Evolutionary conservation across 768 basidiomycete genomes (phyloP).

Genomic region (Phlebiopsis gigantea): DNA sequence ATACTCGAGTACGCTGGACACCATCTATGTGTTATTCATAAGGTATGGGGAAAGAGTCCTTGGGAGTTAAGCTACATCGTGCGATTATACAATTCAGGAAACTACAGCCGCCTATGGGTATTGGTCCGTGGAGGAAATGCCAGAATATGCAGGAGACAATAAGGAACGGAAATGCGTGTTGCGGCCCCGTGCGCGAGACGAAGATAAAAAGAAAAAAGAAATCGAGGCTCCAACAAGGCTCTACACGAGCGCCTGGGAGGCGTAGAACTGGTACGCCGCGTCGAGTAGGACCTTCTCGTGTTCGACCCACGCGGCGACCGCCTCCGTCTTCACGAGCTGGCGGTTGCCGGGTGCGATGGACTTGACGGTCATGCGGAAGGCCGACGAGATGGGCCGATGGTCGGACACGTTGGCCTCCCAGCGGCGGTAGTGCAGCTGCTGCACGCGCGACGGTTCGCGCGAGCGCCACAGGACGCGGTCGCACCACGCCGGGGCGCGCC

Average conservation of each 20-base stretch:
- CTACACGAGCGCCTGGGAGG: slow-evolving; percentile 15
- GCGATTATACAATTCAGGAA: neutral
- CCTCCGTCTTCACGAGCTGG: slow-evolving; percentile 47
- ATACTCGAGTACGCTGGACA: no score
- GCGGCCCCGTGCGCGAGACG: neutral
- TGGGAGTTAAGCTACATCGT: slow-evolving; percentile 2
- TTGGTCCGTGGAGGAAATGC: neutral
- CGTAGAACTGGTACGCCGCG: slow-evolving; percentile 30
- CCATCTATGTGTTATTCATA: no score
- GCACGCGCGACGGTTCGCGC: slow-evolving; percentile 50
- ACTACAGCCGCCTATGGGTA: slow-evolving; percentile 1
- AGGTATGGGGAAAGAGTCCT: no score
- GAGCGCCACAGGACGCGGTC: slow-evolving; percentile 85
- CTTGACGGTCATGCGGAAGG: slow-evolving; percentile 71
- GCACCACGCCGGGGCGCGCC: slow-evolving; percentile 92
- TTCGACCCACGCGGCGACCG: slow-evolving; percentile 49
- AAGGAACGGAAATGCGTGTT: no score
- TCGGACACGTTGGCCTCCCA: slow-evolving; percentile 89
- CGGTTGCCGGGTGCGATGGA: slow-evolving; percentile 55
- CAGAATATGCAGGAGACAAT: neutral
- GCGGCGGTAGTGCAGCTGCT: slow-evolving; percentile 65
- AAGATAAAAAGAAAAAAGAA: neutral
- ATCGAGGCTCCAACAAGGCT: neutral
- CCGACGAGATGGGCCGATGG: slow-evolving; percentile 84
- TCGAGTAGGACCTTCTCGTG: slow-evolving; percentile 27